Evolutionary conservation across 2,329 filamentous ascomycete genomes (phyloP).

Genomic region (Hypoxylon sp.): DNA sequence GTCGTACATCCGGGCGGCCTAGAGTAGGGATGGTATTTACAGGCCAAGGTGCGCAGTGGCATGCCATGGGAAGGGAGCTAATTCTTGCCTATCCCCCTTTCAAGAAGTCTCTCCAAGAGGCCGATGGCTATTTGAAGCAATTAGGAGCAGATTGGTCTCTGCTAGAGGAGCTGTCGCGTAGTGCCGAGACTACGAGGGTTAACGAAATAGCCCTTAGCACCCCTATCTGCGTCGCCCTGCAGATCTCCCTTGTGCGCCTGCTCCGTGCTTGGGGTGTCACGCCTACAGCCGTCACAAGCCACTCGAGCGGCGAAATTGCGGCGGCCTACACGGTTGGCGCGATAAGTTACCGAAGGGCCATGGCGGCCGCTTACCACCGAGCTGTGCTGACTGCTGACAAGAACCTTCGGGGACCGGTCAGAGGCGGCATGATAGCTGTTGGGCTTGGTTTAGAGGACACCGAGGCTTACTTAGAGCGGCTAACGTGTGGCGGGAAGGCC

Average conservation of each 20-base stretch:
- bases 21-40: slow-evolving; percentile 51
- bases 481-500: slow-evolving; percentile 8
- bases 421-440: slow-evolving; percentile 39
- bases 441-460: slow-evolving; percentile 30
- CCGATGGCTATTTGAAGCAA: slow-evolving; percentile 11
- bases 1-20: slow-evolving; percentile 9
- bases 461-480: slow-evolving; percentile 21
- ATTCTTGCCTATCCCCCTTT: slow-evolving; percentile 44
- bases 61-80: slow-evolving; percentile 45
- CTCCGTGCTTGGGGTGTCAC: slow-evolving; percentile 21
- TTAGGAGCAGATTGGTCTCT: slow-evolving; percentile 26
- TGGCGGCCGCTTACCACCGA: slow-evolving; percentile 28
- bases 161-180: slow-evolving; percentile 30
- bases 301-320: slow-evolving; percentile 41
- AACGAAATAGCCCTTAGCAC: slow-evolving; percentile 13
- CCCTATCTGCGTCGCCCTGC: slow-evolving; percentile 28
- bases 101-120: slow-evolving; percentile 14
- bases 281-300: slow-evolving; percentile 29
- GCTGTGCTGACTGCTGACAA: slow-evolving; percentile 6
- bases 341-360: slow-evolving; percentile 4
- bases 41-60: slow-evolving; percentile 50
- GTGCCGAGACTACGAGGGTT: slow-evolving; percentile 1
- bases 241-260: slow-evolving; percentile 30
- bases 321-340: slow-evolving; percentile 20
- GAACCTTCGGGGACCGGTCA: too few relatives aligned